These are phyloP conservation scores for Oxytropis ochrocephala DNA, from an alignment of 306 rosid genomes.

Conservation along the genomic window DNA sequence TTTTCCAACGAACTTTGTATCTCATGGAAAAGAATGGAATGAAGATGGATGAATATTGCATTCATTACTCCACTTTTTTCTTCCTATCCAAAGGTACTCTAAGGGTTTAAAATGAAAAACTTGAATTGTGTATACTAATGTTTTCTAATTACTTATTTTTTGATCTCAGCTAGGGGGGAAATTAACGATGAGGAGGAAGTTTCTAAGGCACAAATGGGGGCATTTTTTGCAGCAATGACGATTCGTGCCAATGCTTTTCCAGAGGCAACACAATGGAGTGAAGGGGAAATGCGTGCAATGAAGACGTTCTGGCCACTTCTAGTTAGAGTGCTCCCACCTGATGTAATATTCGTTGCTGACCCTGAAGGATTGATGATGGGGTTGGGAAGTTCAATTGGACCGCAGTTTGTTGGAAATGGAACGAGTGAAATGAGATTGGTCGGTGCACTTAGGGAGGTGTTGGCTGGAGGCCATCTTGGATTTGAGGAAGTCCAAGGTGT, in stretches of 20 bases:
- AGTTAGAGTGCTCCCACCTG: conserved; percentile 72
- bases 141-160: background rate
- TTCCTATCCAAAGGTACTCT: background rate
- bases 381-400: conserved; percentile 73
- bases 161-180: conserved; percentile 58
- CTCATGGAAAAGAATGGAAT: background rate
- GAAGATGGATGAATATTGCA: too few relatives aligned
- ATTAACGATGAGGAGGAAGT: conserved; percentile 63
- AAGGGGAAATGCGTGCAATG: conserved; percentile 87
- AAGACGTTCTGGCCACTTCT: conserved; percentile 77
- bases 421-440: conserved; percentile 86
- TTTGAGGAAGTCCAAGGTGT: conserved; percentile 95
- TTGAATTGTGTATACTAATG: background rate
- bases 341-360: conserved; percentile 76
- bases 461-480: conserved; percentile 96
- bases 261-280: conserved; percentile 96
- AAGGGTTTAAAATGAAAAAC: background rate
- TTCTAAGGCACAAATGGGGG: conserved; percentile 84
- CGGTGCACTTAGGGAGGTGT: conserved; percentile 86
- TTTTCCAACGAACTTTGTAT: background rate
- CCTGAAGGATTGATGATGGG: conserved; percentile 91
- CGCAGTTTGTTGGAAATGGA: conserved; percentile 62
- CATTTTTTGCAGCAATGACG: conserved; percentile 91
- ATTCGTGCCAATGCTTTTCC: conserved; percentile 91
- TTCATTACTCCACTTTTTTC: background rate